A percentile compares a stretch with the other conserved stretches of the same genome.
These are phyloP conservation scores for Tricholoma saponaceum DNA, from an alignment of 768 basidiomycete genomes.

Conservation along the genomic window DNA sequence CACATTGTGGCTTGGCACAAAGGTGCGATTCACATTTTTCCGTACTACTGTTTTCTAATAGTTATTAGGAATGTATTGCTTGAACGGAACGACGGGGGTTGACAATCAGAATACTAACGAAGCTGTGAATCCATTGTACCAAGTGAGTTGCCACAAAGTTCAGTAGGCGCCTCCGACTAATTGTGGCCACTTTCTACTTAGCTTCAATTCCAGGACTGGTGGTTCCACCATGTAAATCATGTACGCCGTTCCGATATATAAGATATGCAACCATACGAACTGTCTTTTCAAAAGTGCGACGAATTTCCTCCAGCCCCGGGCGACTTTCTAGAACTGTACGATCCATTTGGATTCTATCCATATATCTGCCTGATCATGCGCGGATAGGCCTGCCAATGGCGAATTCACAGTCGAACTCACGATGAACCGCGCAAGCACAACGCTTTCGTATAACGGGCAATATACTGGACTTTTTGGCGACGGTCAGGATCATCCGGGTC, in stretches of 20 bases:
- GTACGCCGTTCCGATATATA: constrained; percentile 18
- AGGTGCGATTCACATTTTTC: constrained; percentile 3
- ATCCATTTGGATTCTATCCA: constrained; percentile 1
- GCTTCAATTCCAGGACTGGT: constrained; percentile 19
- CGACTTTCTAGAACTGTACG: constrained; percentile 39
- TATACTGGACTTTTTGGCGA: constrained; percentile 39
- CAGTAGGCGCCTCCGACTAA: not conserved
- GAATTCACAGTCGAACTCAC: constrained; percentile 46
- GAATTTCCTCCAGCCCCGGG: constrained; percentile 39
- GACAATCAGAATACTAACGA: constrained; percentile 35
- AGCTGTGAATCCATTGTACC: constrained; percentile 40
- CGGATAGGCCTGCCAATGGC: constrained; percentile 39
- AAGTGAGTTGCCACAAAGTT: constrained; percentile 25
- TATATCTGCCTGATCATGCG: not conserved
- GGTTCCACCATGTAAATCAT: constrained; percentile 31
- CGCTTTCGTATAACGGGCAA: constrained; percentile 35
- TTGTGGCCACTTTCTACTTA: not conserved
- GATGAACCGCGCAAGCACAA: constrained; percentile 45
- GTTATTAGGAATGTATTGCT: constrained; percentile 39
- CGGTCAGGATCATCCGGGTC: constrained; percentile 35
- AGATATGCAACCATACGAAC: not conserved
- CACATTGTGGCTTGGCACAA: constrained; percentile 15
- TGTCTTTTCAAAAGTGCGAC: constrained; percentile 29
- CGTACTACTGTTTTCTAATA: not conserved
- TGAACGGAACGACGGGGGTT: constrained; percentile 31